These are phyloP conservation scores for Vinca minor DNA, from an alignment of 257 asterid genomes.

Conservation along the genomic window DNA sequence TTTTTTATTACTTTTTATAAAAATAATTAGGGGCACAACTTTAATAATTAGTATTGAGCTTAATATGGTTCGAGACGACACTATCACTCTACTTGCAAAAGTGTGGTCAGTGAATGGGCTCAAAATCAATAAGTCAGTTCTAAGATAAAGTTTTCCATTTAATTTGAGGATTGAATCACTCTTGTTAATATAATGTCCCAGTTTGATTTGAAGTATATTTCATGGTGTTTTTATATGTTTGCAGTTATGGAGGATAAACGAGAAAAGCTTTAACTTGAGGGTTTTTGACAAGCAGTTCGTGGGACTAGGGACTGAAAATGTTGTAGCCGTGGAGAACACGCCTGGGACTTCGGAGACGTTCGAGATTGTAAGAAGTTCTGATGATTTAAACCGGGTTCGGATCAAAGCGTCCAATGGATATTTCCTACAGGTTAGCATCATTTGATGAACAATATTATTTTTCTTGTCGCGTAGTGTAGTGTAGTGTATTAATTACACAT, in stretches of 20 bases:
- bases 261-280: constrained; percentile 42
- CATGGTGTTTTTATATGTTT: neutral
- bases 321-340: constrained; percentile 26
- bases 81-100: too few species aligned
- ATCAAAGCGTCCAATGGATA: constrained; percentile 52
- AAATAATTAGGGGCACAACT: too few species aligned
- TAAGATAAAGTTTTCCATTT: too few species aligned
- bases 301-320: constrained; percentile 28
- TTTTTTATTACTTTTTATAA: too few species aligned
- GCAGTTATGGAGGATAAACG: constrained; percentile 72
- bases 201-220: neutral
- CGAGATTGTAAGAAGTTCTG: constrained; percentile 34
- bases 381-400: constrained; percentile 37
- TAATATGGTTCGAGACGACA: too few species aligned
- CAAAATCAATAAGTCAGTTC: too few species aligned
- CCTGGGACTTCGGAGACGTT: constrained; percentile 37
- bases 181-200: too few species aligned
- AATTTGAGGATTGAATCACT: too few species aligned
- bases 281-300: constrained; percentile 56
- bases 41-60: too few species aligned
- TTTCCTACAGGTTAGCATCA: constrained; percentile 38
- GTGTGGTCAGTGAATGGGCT: too few species aligned
- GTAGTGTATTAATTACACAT: too few species aligned
- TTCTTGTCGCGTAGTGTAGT: too few species aligned
- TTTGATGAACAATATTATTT: neutral